A percentile compares a stretch with the other conserved stretches of the same genome.
These are phyloP conservation scores for Corchorus capsularis DNA, from an alignment of 345 rosid genomes.

Conservation along the genomic window DNA sequence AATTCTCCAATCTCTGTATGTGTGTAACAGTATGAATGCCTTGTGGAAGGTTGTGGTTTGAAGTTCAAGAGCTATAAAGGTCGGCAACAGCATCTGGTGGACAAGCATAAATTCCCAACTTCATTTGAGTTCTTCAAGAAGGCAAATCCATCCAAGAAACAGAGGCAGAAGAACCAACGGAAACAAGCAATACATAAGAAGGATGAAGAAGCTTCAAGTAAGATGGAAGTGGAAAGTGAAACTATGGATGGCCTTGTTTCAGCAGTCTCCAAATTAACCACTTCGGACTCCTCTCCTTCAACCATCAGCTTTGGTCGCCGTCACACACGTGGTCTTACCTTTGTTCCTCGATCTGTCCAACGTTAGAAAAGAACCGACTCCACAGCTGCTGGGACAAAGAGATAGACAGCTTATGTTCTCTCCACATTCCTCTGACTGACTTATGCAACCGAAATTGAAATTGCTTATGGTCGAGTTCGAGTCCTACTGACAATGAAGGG, in stretches of 20 bases:
- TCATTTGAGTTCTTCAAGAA: constrained; percentile 84
- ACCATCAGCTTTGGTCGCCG: constrained; percentile 83
- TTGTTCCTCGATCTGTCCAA: constrained; percentile 72
- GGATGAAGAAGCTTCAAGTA: constrained; percentile 39
- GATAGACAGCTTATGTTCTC: constrained; percentile 19
- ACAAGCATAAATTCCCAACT: constrained; percentile 87
- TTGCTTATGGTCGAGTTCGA: constrained; percentile 8
- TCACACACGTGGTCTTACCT: constrained; percentile 67
- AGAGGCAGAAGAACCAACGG: constrained; percentile 61
- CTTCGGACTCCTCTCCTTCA: constrained; percentile 73
- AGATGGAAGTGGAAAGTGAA: constrained; percentile 84
- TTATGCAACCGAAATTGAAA: not conserved
- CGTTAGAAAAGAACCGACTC: constrained; percentile 43
- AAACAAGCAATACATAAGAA: constrained; percentile 33
- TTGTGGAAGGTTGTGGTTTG: constrained; percentile 87
- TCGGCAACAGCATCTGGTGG: constrained; percentile 79
- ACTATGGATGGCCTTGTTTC: constrained; percentile 69
- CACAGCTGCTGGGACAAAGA: constrained; percentile 26
- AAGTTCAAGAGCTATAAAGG: constrained; percentile 77
- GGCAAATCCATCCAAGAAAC: constrained; percentile 73
- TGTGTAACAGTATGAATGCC: constrained; percentile 73
- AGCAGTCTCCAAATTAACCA: constrained; percentile 75
- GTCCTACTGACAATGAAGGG: not conserved
- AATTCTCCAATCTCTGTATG: not conserved
- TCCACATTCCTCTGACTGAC: not conserved